phyloP scores from a whole-genome alignment of 2,329 filamentous ascomycete genomes.

The Microsporum audouinii region DNA sequence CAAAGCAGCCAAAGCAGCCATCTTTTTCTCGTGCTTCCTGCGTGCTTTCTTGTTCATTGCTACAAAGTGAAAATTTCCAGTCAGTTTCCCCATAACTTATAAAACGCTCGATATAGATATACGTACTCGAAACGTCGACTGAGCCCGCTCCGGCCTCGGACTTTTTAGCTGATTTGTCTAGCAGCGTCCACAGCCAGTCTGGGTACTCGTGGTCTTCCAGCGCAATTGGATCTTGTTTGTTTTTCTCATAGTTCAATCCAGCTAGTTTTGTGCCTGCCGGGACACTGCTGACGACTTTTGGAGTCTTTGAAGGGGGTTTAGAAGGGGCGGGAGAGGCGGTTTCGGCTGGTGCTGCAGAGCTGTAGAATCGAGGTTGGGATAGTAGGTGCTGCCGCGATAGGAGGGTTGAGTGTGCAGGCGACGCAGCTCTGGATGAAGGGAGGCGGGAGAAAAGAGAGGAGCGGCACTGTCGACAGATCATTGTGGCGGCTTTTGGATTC shows the following conservation, averaged over 20 bases:
- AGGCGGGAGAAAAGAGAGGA: slow-evolving; percentile 30
- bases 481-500: slow-evolving; percentile 16
- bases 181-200: slow-evolving; percentile 37
- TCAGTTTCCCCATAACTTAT: not conserved
- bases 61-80: slow-evolving; percentile 14
- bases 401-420: slow-evolving; percentile 13
- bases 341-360: slow-evolving; percentile 8
- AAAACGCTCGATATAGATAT: not conserved
- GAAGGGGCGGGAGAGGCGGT: not conserved
- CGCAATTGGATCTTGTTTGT: slow-evolving; percentile 35
- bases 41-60: slow-evolving; percentile 39
- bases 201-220: slow-evolving; percentile 39
- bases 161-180: slow-evolving; percentile 28
- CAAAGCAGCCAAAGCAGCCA: slow-evolving; percentile 30
- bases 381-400: not conserved
- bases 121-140: slow-evolving; percentile 18
- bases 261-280: slow-evolving; percentile 30
- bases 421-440: slow-evolving; percentile 22
- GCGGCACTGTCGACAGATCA: slow-evolving; percentile 35
- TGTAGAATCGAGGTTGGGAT: slow-evolving; percentile 9
- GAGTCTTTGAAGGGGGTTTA: slow-evolving; percentile 21
- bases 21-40: slow-evolving; percentile 37
- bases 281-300: slow-evolving; percentile 29
- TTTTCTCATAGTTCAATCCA: slow-evolving; percentile 38
- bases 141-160: slow-evolving; percentile 29